Base-by-base conservation (phyloP, 169 alveolate genomes). In the Plasmodium relictum region DNA sequence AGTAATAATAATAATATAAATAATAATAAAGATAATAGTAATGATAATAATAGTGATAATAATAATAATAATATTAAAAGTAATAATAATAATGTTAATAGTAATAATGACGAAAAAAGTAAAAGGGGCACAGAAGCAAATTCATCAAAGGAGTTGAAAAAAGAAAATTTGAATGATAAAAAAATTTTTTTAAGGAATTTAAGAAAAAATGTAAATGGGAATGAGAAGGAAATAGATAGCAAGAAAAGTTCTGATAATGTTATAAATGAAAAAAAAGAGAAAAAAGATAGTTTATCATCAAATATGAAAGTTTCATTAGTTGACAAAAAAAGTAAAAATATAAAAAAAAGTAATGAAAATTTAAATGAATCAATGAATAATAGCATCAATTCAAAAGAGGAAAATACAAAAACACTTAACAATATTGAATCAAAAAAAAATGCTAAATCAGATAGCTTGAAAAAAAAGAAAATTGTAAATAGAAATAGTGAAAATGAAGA, bases 401-500 rank as follows among this genome's bases (percentile, higher is more conserved):
- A 61, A 26, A 18, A 26, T 10, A 50, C n/a, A 16, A 22, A 58
- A 39, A 74, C 71, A 12, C n/a, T n/a, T n/a, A n/a, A n/a, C n/a
- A n/a, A n/a, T n/a, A n/a, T n/a, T n/a, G n/a, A n/a, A n/a, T n/a
- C n/a, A n/a, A 73, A 26, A 10, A 54, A 10, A 37, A 22, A 26
- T 6, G 71, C 22, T 12, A 73, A 24, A 31, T 26, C 6, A 48
- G 39, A 31, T 16, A 52, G 12, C 8, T 18, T 48, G 85, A 71
- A n/a, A 16, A 45, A 37, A 26, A 71, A 24, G 44, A 12, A 50
- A 50, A 0, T n/a, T 50, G 12, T 50, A 18, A 50, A 18, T 45
- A 72, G 14, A 18, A 14, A 20, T 9, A 72, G 20, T 18, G 62
- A 54, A 54, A 52, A 39, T 52, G 86, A 72, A 22, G 52, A 26